Base-by-base conservation (phyloP, 2,329 filamentous ascomycete genomes). In the Sporothrix sp. region DNA sequence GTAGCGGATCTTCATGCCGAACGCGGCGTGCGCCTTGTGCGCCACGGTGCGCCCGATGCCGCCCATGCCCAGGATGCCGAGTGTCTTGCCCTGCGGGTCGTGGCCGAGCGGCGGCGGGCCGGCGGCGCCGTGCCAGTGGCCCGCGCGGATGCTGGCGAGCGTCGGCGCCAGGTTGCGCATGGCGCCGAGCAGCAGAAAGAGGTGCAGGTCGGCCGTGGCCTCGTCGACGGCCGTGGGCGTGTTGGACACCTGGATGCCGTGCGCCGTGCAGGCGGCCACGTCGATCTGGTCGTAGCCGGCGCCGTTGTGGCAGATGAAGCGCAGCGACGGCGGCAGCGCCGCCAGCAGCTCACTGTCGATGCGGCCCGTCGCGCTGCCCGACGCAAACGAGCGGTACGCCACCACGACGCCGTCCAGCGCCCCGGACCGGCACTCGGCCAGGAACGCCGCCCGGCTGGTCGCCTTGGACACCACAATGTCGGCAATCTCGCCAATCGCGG, bases 211-310 rank as follows among this genome's bases (percentile, higher is more conserved):
- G 51, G 88, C 88, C 0, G 88, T 95, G 33, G 87, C 80, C 63
- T 93, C 85, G 64, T 93, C 82, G 38, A 89, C 85, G 25, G 85
- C 84, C 0, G 78, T 82, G n/a, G 87, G 88, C 1, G 85, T 83
- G 66, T 94, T 93, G 56, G 85, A 88, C 30, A 95, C 84, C 37
- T 71, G 74, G 56, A 94, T 75, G 21, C 71, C 71, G 48, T 79
- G 79, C 1, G 71, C 70, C 9, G 80, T 84, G 70, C 86, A 91
- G 35, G 84, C 83, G 42, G 76, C 64, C 8, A 90, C 72, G 64
- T 90, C 82, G 56, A 94, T 73, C 64, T 89, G 84, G 65, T 95
- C 88, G 67, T 95, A 95, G 33, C 89, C 89, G 51, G 88, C 86
- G 54, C 86, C 78, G 58, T 80, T 80, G 63, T 82, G 79, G 59